Evolutionary conservation across 2,329 filamentous ascomycete species (phyloP), one percentile per base, ranked within the genome.

Genomic region (Cercospora brassicicola): DNA sequence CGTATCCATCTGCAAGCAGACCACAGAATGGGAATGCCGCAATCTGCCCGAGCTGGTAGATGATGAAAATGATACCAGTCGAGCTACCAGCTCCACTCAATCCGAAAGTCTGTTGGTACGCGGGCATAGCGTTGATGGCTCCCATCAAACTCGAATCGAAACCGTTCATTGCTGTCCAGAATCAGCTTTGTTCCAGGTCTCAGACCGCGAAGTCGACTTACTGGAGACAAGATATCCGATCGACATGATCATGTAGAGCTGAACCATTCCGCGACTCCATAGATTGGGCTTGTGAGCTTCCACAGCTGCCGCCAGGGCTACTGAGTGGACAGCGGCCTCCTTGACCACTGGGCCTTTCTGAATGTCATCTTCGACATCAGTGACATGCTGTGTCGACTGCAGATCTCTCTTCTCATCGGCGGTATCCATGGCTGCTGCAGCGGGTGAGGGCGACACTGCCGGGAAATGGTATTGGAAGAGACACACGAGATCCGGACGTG

Each of bases 91-190:
- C 80, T 10, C 83, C 83, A 23, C 77, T 77, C n/a, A 86, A 75
- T 0, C 76, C 81, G 65, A 87, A 87, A 3, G 82, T 84, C 0
- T 76, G 68, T 64, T 85, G 84, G 72, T 86, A 87, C 0, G 81
- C 76, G 0, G 79, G 60, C 81, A 87, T 86, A 57, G 84, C 84
- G 67, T 86, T 86, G 68, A 87, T 85, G 4, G 82, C 80, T n/a
- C 81, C 81, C 79, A 81, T 81, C 31, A 81, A 73, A 7, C 76
- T 78, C 4, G 74, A 76, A 59, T 81, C 79, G 59, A 71, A 74
- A 20, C 69, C 72, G 61, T 71, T 71, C 64, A 71, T 67, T n/a
- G 70, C 55, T 59, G 18, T 2, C 2, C 1, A 10, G 18, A 31
- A 6, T 72, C n/a, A 65, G 63, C 53, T 30, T 11, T 33, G 28